These are phyloP conservation scores for Pseudogymnoascus sp. DNA, from an alignment of 2,329 filamentous ascomycete genomes.

Conservation along the genomic window DNA sequence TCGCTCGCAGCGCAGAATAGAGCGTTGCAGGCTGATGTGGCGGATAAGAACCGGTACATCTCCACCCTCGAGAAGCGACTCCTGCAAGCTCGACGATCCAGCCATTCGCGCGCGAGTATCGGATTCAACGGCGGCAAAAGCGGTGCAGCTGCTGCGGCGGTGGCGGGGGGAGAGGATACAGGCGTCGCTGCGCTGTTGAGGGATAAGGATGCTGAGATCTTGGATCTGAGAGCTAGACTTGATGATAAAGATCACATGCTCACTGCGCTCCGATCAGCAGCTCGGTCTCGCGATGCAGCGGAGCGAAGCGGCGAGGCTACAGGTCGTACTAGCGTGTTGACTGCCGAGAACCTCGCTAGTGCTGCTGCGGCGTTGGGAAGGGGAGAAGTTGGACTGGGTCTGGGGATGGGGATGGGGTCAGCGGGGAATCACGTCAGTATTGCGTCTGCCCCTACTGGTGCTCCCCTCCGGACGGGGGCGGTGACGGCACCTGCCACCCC, in stretches of 20 bases:
- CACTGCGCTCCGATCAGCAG: constrained; percentile 73
- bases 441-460: background rate
- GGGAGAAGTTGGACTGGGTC: background rate
- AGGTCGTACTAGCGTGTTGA: constrained; percentile 2
- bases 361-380: background rate
- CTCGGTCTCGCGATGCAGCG: constrained; percentile 76
- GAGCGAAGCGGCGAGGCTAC: constrained; percentile 39
- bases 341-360: constrained; percentile 7
- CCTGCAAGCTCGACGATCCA: constrained; percentile 81
- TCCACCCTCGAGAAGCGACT: constrained; percentile 86
- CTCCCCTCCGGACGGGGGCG: background rate
- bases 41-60: constrained; percentile 97
- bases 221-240: constrained; percentile 76
- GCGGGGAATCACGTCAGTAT: background rate
- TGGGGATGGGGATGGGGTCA: background rate
- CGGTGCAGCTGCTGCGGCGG: constrained; percentile 48
- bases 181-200: constrained; percentile 65
- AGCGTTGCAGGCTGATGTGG: constrained; percentile 87
- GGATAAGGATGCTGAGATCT: constrained; percentile 90
- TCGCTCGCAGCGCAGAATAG: constrained; percentile 77
- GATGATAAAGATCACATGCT: constrained; percentile 97
- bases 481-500: constrained; percentile 1
- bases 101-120: constrained; percentile 78
- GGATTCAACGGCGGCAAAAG: constrained; percentile 45
- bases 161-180: constrained; percentile 70